Percentiles rank a stretch among this genome's conserved stretches.
Evolutionary conservation across 306 rosid genomes (phyloP).

Genomic region (Lablab purpureus): DNA sequence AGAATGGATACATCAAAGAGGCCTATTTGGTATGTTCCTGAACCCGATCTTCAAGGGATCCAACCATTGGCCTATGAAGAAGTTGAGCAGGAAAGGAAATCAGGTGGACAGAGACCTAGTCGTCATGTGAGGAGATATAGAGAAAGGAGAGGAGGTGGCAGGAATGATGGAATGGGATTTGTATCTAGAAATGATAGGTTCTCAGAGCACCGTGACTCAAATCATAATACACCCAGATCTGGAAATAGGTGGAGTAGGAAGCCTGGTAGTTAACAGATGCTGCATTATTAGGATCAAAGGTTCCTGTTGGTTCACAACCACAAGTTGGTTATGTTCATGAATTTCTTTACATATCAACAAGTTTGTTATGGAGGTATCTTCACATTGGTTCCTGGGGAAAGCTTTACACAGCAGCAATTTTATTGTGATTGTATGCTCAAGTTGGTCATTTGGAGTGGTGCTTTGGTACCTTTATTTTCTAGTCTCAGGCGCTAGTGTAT

Average conservation of each 20-base stretch:
- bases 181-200: constrained; percentile 53
- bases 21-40: constrained; percentile 62
- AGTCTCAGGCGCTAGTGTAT: constrained; percentile 39
- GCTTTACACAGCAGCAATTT: constrained; percentile 18
- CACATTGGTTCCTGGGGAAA: constrained; percentile 36
- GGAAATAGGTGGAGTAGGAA: constrained; percentile 58
- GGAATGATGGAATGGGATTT: constrained; percentile 57
- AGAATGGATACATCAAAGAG: constrained; percentile 79
- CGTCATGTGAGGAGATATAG: constrained; percentile 48
- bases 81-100: constrained; percentile 49
- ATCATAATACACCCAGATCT: constrained; percentile 53
- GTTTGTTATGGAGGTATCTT: constrained; percentile 41
- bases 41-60: constrained; percentile 83
- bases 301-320: constrained; percentile 21
- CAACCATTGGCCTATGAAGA: constrained; percentile 79
- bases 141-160: constrained; percentile 63
- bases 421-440: constrained; percentile 14
- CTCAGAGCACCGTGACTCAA: constrained; percentile 53
- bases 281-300: constrained; percentile 30
- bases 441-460: constrained; percentile 36
- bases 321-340: constrained; percentile 31
- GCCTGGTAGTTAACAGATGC: constrained; percentile 46
- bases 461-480: constrained; percentile 17
- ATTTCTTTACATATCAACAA: constrained; percentile 17
- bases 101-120: constrained; percentile 52